Base-by-base conservation (phyloP, 495 filamentous ascomycete species). In the Aspergillus saccharolyticus region DNA sequence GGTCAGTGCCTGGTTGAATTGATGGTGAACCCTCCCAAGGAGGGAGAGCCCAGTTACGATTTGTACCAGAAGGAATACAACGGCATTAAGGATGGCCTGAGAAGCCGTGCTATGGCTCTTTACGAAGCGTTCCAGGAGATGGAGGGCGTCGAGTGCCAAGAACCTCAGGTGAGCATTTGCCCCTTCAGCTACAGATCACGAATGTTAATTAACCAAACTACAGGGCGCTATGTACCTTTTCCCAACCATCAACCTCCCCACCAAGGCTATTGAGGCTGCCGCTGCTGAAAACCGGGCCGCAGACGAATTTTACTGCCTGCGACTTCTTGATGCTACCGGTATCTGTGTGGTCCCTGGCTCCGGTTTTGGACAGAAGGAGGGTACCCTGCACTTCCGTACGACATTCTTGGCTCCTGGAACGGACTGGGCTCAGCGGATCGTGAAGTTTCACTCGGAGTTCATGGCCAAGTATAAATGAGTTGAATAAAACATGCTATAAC, bases 221-320 rank as follows among this genome's bases (percentile, higher is more conserved):
- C 74, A 96, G 82, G 94, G 94, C 22, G 83, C 86, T 61, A 98
- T 98, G 94, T 98, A 98, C 78, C 88, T 98, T 63, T 98, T 97
- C 85, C 94, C 94, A 4, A 90, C 89, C 50, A 96, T 98, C 73
- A 81, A 78, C 30, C 75, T 97, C 25, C 84, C 95, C 5, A 55
- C 66, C 42, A 87, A 87, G 70, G 95, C 92, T 46, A 68, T 87
- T 58, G 85, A 83, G 58, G 85, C 85, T 30, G 94, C 94, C 33
- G 67, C 83, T 60, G 79, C 84, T 46, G 88, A 90, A 72, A 83
- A 82, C 63, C 87, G 86, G 62, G 77, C 80, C 21, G 80, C 92
- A 1, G 94, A 98, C 62, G 94, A 97, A 68, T 97, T 90, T 76
- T 98, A 97, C 81, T 90, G 86, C 72, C 82, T 93, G 74, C 81